phyloP scores from a whole-genome alignment of 2,329 filamentous ascomycete species.

The Diplodia scrobiculata region DNA sequence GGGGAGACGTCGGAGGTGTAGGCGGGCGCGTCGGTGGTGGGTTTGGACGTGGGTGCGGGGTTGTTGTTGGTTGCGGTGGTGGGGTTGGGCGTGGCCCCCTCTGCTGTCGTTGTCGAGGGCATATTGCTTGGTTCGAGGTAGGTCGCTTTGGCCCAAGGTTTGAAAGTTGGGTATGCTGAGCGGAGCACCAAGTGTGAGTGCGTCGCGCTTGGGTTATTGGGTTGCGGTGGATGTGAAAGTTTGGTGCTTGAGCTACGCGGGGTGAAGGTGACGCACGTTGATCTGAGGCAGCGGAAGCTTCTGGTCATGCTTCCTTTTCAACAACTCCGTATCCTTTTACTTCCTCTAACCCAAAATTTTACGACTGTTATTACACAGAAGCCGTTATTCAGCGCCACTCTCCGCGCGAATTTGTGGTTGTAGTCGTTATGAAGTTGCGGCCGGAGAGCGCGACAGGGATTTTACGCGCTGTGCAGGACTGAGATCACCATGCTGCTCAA shows the following conservation, averaged over 20 bases:
- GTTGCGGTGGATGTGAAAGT: not conserved
- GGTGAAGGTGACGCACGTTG: not conserved
- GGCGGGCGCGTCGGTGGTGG: constrained; percentile 9
- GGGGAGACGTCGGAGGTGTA: constrained; percentile 18
- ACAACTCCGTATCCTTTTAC: not conserved
- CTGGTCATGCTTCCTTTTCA: not conserved
- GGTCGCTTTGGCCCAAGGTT: not conserved
- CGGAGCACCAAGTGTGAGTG: not conserved
- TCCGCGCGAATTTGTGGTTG: not conserved
- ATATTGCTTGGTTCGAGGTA: not conserved
- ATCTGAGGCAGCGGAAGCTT: constrained; percentile 15
- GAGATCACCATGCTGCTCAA: not conserved
- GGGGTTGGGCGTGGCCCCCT: not conserved
- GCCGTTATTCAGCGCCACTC: not conserved
- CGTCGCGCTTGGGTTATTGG: not conserved
- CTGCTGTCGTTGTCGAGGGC: not conserved
- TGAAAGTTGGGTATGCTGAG: not conserved
- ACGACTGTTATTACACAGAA: not conserved
- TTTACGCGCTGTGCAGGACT: not conserved
- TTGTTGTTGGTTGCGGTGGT: constrained; percentile 3
- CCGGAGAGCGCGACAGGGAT: too few species aligned
- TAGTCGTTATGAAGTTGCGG: not conserved
- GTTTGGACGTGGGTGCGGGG: constrained; percentile 4
- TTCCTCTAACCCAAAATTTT: not conserved
- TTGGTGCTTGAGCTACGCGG: not conserved